Evolutionary conservation across 176 grass and related monocot genomes (phyloP).

Genomic region (Tillandsia fasciculata): DNA sequence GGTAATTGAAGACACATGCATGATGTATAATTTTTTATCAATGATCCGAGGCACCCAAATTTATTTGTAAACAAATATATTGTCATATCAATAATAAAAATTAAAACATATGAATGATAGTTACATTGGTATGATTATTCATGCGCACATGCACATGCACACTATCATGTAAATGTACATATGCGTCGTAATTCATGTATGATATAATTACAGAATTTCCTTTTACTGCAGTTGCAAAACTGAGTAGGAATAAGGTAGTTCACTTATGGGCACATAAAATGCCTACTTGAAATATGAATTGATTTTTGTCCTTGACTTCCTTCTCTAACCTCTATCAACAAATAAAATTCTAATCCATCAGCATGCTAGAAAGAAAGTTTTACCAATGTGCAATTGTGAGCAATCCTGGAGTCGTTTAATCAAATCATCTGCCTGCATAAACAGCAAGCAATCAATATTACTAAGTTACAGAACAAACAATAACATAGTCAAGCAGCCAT

Average conservation of each 20-base stretch:
- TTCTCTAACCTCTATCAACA: neutral
- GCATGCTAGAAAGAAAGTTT: constrained; percentile 1
- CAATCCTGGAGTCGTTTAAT: constrained; percentile 51
- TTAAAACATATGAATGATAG: neutral
- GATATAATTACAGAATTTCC: too few relatives aligned
- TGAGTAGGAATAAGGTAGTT: too few relatives aligned
- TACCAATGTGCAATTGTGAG: constrained; percentile 89
- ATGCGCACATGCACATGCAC: neutral
- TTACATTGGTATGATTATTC: neutral
- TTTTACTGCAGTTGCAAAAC: too few relatives aligned
- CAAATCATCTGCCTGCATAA: constrained; percentile 60
- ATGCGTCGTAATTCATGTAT: too few relatives aligned
- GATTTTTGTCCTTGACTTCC: neutral
- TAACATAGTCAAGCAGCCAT: neutral
- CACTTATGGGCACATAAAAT: too few relatives aligned
- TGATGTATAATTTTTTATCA: neutral
- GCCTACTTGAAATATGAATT: too few relatives aligned
- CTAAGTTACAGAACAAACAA: neutral
- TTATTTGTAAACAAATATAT: neutral
- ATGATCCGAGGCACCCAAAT: neutral
- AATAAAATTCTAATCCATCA: neutral
- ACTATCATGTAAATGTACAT: too few relatives aligned
- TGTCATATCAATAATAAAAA: neutral
- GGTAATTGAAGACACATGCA: neutral
- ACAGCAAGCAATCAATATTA: neutral